Percentiles rank a stretch among this genome's conserved stretches.
Conservation (phyloP, 1,284 basidiomycete species). For the Sphaerobolus stellatus region DNA sequence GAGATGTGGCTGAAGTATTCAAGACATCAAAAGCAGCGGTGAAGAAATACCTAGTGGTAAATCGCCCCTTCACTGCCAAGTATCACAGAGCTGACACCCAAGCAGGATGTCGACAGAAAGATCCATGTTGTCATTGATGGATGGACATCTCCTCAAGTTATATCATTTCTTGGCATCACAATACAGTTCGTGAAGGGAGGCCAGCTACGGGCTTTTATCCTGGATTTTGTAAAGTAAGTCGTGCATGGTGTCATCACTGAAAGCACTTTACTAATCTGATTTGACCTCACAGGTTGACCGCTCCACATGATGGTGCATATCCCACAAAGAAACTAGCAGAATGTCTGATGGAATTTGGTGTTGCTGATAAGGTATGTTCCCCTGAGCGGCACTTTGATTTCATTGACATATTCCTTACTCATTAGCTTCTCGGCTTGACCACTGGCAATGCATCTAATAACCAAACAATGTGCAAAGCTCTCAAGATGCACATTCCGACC, state of each 20-base stretch:
- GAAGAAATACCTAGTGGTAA: too few species aligned
- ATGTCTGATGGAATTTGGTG: conserved; percentile 18
- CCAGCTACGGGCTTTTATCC: conserved; percentile 13
- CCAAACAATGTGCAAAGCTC: conserved; percentile 22
- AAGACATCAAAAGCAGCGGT: too few species aligned
- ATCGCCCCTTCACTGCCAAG: too few species aligned
- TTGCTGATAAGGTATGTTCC: conserved; percentile 19
- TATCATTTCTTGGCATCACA: conserved; percentile 19
- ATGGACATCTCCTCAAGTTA: conserved; percentile 20
- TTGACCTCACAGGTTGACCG: too few species aligned
- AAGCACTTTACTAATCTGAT: too few species aligned
- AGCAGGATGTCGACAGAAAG: too few species aligned
- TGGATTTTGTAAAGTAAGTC: conserved; percentile 19
- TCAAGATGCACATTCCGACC: conserved; percentile 14
- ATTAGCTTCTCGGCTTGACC: conserved; percentile 24
- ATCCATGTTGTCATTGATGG: conserved; percentile 18
- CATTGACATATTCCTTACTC: not conserved
- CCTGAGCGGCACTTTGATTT: too few species aligned
- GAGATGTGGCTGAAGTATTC: too few species aligned
- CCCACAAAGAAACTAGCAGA: conserved; percentile 17
- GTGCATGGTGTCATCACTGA: too few species aligned
- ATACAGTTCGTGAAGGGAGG: conserved; percentile 10
- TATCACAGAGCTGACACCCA: too few species aligned
- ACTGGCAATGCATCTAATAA: conserved; percentile 33
- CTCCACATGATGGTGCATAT: too few species aligned